phyloP scores from a whole-genome alignment of 768 basidiomycete genomes.

The Stropharia rugosoannulata region DNA sequence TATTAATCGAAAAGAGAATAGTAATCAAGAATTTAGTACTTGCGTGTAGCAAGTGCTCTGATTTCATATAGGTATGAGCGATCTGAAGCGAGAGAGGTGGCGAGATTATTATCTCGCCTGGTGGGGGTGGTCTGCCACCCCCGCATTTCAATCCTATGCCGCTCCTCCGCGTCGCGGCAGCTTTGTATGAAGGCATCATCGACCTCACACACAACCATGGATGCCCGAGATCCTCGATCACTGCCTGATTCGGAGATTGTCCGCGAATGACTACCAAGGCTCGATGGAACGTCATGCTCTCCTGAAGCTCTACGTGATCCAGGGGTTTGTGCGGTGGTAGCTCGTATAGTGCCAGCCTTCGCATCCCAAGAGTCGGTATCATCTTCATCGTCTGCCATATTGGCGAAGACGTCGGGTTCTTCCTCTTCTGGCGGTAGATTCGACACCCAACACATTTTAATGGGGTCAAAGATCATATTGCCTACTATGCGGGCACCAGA shows the following conservation, averaged over 20 bases:
- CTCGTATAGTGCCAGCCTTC: conserved; percentile 80
- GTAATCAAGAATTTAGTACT: conserved; percentile 48
- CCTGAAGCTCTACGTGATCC: conserved; percentile 28
- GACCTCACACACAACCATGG: conserved; percentile 69
- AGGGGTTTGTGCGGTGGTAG: conserved; percentile 41
- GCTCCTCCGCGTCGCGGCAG: conserved; percentile 76
- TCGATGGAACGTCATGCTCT: conserved; percentile 40
- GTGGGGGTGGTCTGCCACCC: conserved; percentile 61
- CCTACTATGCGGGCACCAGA: conserved; percentile 89
- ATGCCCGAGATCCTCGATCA: conserved; percentile 78
- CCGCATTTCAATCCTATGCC: conserved; percentile 82
- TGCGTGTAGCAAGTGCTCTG: conserved; percentile 81
- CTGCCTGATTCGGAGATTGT: conserved; percentile 76
- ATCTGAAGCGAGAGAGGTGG: conserved; percentile 49
- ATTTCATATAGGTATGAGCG: conserved; percentile 77
- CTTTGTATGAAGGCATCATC: conserved; percentile 71
- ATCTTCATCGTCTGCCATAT: conserved; percentile 89
- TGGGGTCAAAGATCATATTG: conserved; percentile 97
- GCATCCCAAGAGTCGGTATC: conserved; percentile 70
- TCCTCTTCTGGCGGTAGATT: conserved; percentile 84
- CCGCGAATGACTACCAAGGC: conserved; percentile 63
- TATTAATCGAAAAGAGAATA: neutral
- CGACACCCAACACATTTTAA: conserved; percentile 94
- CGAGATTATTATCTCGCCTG: conserved; percentile 35
- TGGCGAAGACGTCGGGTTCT: conserved; percentile 94